Base-by-base conservation (phyloP, 495 filamentous ascomycete genomes). In the Penicilliopsis zonata region DNA sequence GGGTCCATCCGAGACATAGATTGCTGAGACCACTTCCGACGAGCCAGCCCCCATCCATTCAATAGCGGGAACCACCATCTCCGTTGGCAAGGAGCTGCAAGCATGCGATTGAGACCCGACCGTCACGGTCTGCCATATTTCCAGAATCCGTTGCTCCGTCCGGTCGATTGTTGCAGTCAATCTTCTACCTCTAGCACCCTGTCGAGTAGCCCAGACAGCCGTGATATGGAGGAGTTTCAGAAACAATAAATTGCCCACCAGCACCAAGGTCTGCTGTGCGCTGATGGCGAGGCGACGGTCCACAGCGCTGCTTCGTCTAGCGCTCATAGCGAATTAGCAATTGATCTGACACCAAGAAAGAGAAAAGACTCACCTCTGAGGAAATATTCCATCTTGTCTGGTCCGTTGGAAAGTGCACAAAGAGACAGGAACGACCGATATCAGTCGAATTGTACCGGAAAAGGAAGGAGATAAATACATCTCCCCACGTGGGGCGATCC, bases 141-240 rank as follows among this genome's bases (percentile, higher is more conserved):
- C 8, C 17, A 40, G 17, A 20, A 50, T 43, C 14, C 30, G 36
- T 14, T 37, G 36, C 18, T 50, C 43, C 14, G 23, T 36, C 22
- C 38, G 38, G 2, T 31, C 24, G 19, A 46, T 43, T 16, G 41
- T 26, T 8, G 30, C 19, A 4, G 13, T 30, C 13, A 16, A 16
- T n/a, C 3, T 28, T 18, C 37, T 33, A n/a, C 18, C 15, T 14
- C 37, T 29, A 28, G 13, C 9, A 13, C 5, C 28, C 14, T 34
- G 15, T 4, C 20, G 31, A 7, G 39, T 13, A 20, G 45, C 16
- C 17, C 20, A 27, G 2, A 33, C 30, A 9, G 42, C 14, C 1
- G 28, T 23, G 4, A 12, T 13, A 27, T 44, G 37, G 8, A 46
- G 37, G 10, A 36, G 8, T 18, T 37, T 43, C 5, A 50, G 36